Percentiles rank a stretch among this genome's conserved stretches.
phyloP scores from a whole-genome alignment of 2,329 filamentous ascomycete species.

The Pyrenochaeta sp. region DNA sequence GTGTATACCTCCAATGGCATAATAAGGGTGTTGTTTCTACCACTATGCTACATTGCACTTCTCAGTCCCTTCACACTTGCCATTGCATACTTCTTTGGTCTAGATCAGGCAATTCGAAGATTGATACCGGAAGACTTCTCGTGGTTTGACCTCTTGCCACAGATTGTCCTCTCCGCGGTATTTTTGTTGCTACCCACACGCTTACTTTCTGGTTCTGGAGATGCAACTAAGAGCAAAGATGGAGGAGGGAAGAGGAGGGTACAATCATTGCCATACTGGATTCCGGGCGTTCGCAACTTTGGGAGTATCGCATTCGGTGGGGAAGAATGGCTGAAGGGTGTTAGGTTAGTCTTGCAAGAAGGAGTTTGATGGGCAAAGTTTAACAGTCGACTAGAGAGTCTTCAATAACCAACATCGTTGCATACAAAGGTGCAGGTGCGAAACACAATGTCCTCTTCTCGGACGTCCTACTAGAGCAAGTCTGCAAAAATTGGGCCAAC shows the following conservation, averaged over 20 bases:
- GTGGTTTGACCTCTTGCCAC: conserved; percentile 39
- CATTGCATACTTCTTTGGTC: conserved; percentile 32
- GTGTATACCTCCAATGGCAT: conserved; percentile 43
- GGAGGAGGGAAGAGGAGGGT: conserved; percentile 50
- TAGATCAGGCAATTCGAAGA: conserved; percentile 25
- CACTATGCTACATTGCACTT: conserved; percentile 41
- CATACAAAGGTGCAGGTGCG: conserved; percentile 59
- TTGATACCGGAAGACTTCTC: conserved; percentile 33
- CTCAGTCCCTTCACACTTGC: conserved; percentile 40
- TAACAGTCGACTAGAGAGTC: conserved; percentile 38
- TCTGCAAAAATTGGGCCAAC: conserved; percentile 27
- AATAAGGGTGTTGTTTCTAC: conserved; percentile 47
- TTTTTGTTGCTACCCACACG: conserved; percentile 41
- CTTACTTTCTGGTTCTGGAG: conserved; percentile 32
- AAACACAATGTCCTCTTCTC: conserved; percentile 62
- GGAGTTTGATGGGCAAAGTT: neutral
- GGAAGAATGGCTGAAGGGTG: conserved; percentile 53
- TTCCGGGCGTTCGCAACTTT: conserved; percentile 66
- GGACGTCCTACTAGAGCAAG: conserved; percentile 54
- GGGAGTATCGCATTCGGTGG: conserved; percentile 59
- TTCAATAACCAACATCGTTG: conserved; percentile 55
- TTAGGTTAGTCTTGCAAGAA: conserved; percentile 45
- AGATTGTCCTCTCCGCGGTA: conserved; percentile 38
- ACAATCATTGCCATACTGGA: conserved; percentile 65
- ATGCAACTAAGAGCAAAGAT: conserved; percentile 26